These are phyloP conservation scores for Grosmannia clavigera DNA, from an alignment of 2,329 filamentous ascomycete genomes.

Conservation along the genomic window DNA sequence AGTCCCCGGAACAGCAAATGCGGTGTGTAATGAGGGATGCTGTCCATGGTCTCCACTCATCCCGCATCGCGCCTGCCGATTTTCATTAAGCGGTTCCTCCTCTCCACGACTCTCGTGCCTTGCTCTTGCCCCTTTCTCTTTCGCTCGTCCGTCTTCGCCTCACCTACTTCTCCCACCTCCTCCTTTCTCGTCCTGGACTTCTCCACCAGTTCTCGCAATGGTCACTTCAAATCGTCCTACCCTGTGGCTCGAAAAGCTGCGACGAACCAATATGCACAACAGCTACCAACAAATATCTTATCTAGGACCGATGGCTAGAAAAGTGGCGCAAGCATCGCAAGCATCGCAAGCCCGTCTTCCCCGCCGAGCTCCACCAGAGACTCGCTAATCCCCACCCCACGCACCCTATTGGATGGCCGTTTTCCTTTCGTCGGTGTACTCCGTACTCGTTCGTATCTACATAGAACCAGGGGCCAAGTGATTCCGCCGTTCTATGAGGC, in stretches of 20 bases:
- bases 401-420: not conserved
- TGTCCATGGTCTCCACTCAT: not conserved
- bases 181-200: not conserved
- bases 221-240: not conserved
- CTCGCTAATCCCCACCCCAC: not conserved
- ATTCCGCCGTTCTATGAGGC: not conserved
- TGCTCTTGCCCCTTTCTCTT: not conserved
- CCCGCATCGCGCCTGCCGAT: not conserved
- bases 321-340: not conserved
- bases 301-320: not conserved
- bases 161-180: not conserved
- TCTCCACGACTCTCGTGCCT: not conserved
- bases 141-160: not conserved
- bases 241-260: not conserved
- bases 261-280: not conserved
- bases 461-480: not conserved
- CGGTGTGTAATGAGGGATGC: not conserved
- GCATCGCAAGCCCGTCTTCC: not conserved
- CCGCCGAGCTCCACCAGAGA: not conserved
- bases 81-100: not conserved
- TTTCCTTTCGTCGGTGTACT: not conserved
- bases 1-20: not conserved
- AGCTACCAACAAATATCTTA: not conserved
- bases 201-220: not conserved
- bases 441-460: not conserved